These are phyloP conservation scores for Ophiosphaerella korrae DNA, from an alignment of 2,329 filamentous ascomycete genomes.

Conservation along the genomic window DNA sequence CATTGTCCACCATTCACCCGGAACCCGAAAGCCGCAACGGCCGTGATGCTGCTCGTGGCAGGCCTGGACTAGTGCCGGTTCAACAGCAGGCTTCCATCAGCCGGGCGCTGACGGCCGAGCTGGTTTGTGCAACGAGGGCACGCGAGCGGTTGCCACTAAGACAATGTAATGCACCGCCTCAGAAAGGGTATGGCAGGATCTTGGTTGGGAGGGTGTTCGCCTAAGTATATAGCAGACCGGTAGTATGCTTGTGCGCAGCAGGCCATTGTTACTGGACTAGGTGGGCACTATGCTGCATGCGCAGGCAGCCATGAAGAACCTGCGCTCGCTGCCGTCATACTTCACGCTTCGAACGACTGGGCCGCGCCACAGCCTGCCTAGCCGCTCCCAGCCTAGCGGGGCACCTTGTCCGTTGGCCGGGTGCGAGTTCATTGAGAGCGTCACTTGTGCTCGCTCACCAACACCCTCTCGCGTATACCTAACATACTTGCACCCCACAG, in stretches of 20 bases:
- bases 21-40: no score
- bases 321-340: conserved; percentile 1
- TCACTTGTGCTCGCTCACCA: neutral
- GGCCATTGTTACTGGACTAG: no score
- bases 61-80: no score
- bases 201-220: no score
- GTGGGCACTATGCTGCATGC: no score
- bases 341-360: neutral
- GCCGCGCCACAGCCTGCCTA: neutral
- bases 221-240: no score
- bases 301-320: neutral
- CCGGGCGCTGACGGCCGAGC: no score
- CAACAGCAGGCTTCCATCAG: no score
- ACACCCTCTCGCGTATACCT: neutral
- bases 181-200: no score
- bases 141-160: conserved; percentile 1
- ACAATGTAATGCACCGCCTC: neutral
- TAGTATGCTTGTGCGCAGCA: no score
- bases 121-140: neutral
- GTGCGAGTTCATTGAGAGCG: neutral
- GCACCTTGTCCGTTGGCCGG: neutral
- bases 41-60: no score
- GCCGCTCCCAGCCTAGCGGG: neutral
- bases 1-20: no score
- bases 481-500: neutral